Conservation (phyloP, 1,284 basidiomycete genomes). For the Fomitopsis palustris region DNA sequence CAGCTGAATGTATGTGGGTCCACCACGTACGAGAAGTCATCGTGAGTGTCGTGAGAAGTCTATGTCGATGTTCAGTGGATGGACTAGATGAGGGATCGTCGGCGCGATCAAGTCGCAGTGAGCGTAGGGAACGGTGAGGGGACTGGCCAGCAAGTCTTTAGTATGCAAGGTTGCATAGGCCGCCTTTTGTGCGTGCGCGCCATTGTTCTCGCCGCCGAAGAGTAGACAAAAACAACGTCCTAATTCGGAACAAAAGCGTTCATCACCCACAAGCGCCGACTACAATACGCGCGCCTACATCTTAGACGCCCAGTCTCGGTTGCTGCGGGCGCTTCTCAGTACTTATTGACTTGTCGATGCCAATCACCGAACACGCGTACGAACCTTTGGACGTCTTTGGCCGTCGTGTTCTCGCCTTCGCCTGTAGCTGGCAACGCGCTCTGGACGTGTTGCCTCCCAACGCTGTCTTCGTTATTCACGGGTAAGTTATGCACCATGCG, state of each 20-base stretch:
- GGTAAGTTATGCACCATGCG: too few species aligned
- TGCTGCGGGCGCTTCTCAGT: too few species aligned
- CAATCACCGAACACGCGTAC: too few species aligned
- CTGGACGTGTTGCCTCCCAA: too few species aligned
- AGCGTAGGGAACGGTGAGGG: conserved; percentile 9
- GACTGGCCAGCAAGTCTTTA: conserved; percentile 16
- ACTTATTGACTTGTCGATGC: too few species aligned
- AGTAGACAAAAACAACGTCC: conserved; percentile 5
- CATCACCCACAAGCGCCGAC: background rate
- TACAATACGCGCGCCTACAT: background rate
- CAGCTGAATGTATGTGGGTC: background rate
- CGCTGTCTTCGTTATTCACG: too few species aligned
- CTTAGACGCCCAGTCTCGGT: background rate
- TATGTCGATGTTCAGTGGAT: conserved; percentile 9
- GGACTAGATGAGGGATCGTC: conserved; percentile 4
- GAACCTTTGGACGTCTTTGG: too few species aligned
- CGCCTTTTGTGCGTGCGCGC: conserved; percentile 2
- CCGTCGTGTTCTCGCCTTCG: too few species aligned
- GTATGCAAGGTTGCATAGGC: conserved; percentile 11
- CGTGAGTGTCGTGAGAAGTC: conserved; percentile 22
- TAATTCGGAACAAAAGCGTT: conserved; percentile 9
- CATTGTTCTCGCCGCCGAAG: conserved; percentile 6
- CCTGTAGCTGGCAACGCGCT: too few species aligned
- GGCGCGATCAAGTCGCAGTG: conserved; percentile 12
- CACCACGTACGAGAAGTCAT: conserved; percentile 26